These are phyloP conservation scores for Eimeria acervulina DNA, from an alignment of 169 alveolate species.

Conservation along the genomic window DNA sequence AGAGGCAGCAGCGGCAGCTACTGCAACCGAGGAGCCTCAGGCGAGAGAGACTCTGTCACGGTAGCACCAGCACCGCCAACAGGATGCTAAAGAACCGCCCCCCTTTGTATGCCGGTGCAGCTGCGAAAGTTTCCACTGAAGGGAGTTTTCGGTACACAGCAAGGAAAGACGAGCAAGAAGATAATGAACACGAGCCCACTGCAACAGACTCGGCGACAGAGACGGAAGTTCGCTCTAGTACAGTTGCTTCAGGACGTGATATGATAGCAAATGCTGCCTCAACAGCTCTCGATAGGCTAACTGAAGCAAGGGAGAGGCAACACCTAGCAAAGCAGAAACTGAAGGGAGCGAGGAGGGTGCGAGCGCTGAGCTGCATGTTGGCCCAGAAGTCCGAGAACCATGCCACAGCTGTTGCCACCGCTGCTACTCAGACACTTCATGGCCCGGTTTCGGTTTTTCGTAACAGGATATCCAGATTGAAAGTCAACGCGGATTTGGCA, in stretches of 20 bases:
- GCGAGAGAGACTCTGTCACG: conserved; percentile 4
- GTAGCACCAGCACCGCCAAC: neutral
- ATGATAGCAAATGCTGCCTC: neutral
- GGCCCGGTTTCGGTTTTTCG: neutral
- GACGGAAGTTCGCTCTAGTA: neutral
- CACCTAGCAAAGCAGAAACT: neutral
- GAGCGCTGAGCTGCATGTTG: conserved; percentile 70
- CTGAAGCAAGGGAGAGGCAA: neutral
- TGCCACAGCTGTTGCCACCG: conserved; percentile 26
- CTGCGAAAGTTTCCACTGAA: neutral
- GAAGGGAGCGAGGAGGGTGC: conserved; percentile 30
- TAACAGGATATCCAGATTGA: neutral
- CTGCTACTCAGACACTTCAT: conserved; percentile 8
- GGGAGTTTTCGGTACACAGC: neutral
- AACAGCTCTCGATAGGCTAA: neutral
- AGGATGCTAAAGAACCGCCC: neutral
- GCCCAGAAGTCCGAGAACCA: conserved; percentile 28
- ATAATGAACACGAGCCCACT: neutral
- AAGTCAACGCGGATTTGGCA: neutral
- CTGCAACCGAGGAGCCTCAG: conserved; percentile 27
- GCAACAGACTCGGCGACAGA: neutral
- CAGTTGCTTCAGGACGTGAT: neutral
- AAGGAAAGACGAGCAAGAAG: neutral
- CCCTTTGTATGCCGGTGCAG: neutral
- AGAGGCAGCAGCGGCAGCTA: conserved; percentile 46